Evolutionary conservation across 495 filamentous ascomycete genomes (phyloP).

Genomic region (Lindgomyces ingoldianus): DNA sequence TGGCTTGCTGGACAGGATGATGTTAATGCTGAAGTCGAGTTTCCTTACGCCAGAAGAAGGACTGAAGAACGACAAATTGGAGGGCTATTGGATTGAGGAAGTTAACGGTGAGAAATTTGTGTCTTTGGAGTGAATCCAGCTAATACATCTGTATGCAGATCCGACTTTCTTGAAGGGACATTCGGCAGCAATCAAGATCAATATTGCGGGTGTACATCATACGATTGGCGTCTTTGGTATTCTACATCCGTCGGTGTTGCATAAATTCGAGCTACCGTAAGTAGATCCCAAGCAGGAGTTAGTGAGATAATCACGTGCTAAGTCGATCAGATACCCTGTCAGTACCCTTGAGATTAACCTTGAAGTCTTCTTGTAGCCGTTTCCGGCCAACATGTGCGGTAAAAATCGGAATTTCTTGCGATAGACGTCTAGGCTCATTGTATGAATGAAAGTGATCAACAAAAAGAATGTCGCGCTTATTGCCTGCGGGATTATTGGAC

Average conservation of each 20-base stretch:
- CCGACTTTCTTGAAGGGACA: slow-evolving; percentile 89
- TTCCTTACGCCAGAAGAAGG: slow-evolving; percentile 78
- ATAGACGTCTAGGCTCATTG: neutral
- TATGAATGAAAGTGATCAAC: too few relatives aligned
- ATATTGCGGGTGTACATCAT: slow-evolving; percentile 66
- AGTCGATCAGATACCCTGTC: slow-evolving; percentile 70
- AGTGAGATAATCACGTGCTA: neutral
- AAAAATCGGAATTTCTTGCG: neutral
- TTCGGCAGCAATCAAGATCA: slow-evolving; percentile 76
- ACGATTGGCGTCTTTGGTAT: slow-evolving; percentile 89
- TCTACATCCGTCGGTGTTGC: slow-evolving; percentile 85
- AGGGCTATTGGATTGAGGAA: slow-evolving; percentile 88
- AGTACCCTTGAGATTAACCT: slow-evolving; percentile 95
- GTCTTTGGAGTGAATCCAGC: neutral
- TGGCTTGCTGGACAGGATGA: slow-evolving; percentile 85
- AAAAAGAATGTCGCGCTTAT: too few relatives aligned
- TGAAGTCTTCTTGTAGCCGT: slow-evolving; percentile 85
- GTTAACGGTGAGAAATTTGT: slow-evolving; percentile 62
- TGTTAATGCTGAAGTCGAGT: slow-evolving; percentile 85
- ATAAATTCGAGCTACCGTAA: slow-evolving; percentile 88
- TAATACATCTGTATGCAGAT: slow-evolving; percentile 55
- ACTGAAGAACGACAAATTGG: slow-evolving; percentile 55
- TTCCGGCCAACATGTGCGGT: neutral
- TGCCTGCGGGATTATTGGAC: too few relatives aligned
- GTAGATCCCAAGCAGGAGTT: slow-evolving; percentile 23